These are phyloP conservation scores for Ceraceosorus bombacis DNA, from an alignment of 1,284 basidiomycete genomes.

Conservation along the genomic window DNA sequence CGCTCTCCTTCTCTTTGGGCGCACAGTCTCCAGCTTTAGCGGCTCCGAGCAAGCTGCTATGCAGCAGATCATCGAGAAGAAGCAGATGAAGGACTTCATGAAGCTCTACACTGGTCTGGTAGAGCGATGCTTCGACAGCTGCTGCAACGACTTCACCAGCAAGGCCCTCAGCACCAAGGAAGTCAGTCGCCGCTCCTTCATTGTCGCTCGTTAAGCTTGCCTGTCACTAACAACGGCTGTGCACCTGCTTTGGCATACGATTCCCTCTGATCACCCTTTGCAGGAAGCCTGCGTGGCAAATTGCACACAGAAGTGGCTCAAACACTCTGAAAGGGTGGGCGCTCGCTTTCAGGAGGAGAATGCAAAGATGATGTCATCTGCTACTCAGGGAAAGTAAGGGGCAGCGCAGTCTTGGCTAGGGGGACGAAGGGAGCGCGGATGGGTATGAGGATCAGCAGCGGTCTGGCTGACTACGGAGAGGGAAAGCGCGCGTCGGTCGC, in stretches of 20 bases:
- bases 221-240: background rate
- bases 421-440: no score
- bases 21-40: slow-evolving; percentile 40
- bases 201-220: background rate
- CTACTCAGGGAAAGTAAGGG: background rate
- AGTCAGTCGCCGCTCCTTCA: slow-evolving; percentile 52
- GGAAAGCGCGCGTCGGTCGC: no score
- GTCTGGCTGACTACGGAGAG: no score
- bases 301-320: slow-evolving; percentile 86
- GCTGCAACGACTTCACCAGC: slow-evolving; percentile 93
- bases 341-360: slow-evolving; percentile 62
- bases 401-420: no score
- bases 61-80: slow-evolving; percentile 46
- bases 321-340: slow-evolving; percentile 89
- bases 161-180: slow-evolving; percentile 89
- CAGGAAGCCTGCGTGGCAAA: slow-evolving; percentile 58
- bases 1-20: no score
- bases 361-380: slow-evolving; percentile 15
- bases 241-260: background rate
- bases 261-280: background rate
- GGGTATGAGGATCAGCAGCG: no score
- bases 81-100: slow-evolving; percentile 96
- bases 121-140: slow-evolving; percentile 88
- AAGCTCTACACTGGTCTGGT: slow-evolving; percentile 90
- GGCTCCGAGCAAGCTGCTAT: slow-evolving; percentile 43